These are phyloP conservation scores for Cercospora sojina DNA, from an alignment of 2,329 filamentous ascomycete genomes.

Conservation along the genomic window DNA sequence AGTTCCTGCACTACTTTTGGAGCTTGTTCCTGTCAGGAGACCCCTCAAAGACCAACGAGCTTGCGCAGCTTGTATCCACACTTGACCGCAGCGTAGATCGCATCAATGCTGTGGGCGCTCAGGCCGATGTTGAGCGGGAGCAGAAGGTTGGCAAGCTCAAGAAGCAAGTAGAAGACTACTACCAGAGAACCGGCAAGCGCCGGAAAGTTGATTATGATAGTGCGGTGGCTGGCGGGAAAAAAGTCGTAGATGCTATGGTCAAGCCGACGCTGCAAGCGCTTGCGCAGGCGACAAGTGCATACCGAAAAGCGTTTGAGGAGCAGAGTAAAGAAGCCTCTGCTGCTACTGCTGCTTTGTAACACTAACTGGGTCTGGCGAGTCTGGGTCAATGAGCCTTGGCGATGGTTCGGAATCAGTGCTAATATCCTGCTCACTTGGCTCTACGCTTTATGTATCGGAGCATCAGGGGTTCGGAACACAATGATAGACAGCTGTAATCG, in stretches of 20 bases:
- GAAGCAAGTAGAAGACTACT: conserved; percentile 68
- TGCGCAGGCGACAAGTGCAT: conserved; percentile 67
- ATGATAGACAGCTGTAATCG: neutral
- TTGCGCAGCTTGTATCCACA: conserved; percentile 79
- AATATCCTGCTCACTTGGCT: neutral
- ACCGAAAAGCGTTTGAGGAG: conserved; percentile 65
- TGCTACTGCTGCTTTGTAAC: neutral
- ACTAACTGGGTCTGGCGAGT: neutral
- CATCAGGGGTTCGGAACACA: neutral
- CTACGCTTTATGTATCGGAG: neutral
- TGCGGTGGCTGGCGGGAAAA: conserved; percentile 70
- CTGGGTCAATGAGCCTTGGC: neutral
- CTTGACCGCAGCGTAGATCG: conserved; percentile 73
- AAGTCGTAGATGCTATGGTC: conserved; percentile 73
- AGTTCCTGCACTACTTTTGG: conserved; percentile 99
- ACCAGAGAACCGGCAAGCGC: conserved; percentile 71
- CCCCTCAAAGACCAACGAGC: conserved; percentile 69
- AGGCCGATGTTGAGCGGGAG: conserved; percentile 73
- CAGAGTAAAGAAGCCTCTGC: conserved; percentile 45
- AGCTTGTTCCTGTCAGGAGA: conserved; percentile 86
- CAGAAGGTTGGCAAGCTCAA: conserved; percentile 66
- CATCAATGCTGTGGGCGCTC: conserved; percentile 74
- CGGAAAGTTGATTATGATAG: conserved; percentile 59
- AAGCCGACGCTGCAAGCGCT: conserved; percentile 71
- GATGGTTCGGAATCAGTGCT: neutral